These are phyloP conservation scores for Clavispora vitiphila DNA, from an alignment of 805 yeast species.

Conservation along the genomic window DNA sequence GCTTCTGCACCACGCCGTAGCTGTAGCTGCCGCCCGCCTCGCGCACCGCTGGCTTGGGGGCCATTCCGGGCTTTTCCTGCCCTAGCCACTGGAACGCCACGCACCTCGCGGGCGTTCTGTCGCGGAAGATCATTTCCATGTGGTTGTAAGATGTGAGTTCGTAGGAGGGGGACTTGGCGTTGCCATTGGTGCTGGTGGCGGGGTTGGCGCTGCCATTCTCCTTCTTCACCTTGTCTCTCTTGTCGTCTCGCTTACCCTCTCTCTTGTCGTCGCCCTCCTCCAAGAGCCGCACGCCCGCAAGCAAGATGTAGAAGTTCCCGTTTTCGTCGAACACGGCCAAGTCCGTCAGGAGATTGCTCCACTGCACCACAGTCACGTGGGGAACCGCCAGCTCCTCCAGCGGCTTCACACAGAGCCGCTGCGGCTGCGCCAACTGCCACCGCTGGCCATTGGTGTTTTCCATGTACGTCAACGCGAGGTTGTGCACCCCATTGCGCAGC, in stretches of 20 bases:
- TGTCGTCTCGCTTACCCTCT: background rate
- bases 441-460: slow-evolving; percentile 69
- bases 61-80: slow-evolving; percentile 60
- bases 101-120: slow-evolving; percentile 16
- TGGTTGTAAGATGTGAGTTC: slow-evolving; percentile 42
- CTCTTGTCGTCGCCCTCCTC: background rate
- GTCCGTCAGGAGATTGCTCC: slow-evolving; percentile 80
- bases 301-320: slow-evolving; percentile 50
- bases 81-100: slow-evolving; percentile 69
- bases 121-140: slow-evolving; percentile 46
- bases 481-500: slow-evolving; percentile 33
- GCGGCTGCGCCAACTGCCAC: slow-evolving; percentile 73
- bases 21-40: slow-evolving; percentile 27
- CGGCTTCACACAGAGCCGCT: slow-evolving; percentile 27
- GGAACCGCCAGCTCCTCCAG: slow-evolving; percentile 22
- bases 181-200: background rate
- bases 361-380: slow-evolving; percentile 46
- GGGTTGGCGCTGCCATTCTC: background rate
- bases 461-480: slow-evolving; percentile 57
- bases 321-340: slow-evolving; percentile 70
- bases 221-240: no score
- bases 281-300: slow-evolving; percentile 39
- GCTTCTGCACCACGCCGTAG: slow-evolving; percentile 57
- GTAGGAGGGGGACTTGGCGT: slow-evolving; percentile 29
- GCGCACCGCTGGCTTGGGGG: slow-evolving; percentile 54